Evolutionary conservation across 2,329 filamentous ascomycete genomes (phyloP).

Genomic region (Curvularia eragrostidis): DNA sequence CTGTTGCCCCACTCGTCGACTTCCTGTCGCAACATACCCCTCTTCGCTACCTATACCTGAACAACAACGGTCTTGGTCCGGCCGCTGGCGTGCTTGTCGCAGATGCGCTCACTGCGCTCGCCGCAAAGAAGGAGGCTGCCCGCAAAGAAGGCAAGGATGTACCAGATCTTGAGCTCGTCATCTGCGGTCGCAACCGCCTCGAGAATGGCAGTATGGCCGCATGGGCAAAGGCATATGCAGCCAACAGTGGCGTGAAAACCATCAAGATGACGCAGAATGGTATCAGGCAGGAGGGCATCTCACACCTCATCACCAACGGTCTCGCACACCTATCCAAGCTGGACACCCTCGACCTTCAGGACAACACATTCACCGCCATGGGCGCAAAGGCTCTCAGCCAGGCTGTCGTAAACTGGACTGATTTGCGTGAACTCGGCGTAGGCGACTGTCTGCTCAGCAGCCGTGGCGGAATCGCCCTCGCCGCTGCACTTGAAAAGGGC

Average conservation of each 20-base stretch:
- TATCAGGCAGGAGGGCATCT: constrained; percentile 92
- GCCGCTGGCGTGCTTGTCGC: constrained; percentile 89
- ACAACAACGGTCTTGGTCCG: constrained; percentile 97
- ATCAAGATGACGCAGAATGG: constrained; percentile 99
- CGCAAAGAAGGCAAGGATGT: constrained; percentile 74
- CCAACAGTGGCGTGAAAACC: constrained; percentile 79
- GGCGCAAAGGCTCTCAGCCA: constrained; percentile 80
- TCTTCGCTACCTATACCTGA: constrained; percentile 91
- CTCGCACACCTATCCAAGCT: constrained; percentile 73
- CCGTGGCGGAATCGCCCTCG: constrained; percentile 77
- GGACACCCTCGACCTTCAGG: constrained; percentile 85
- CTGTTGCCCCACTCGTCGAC: constrained; percentile 86
- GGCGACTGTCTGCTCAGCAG: constrained; percentile 85
- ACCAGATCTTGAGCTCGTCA: constrained; percentile 89
- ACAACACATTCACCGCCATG: constrained; percentile 91
- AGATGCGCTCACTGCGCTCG: constrained; percentile 81
- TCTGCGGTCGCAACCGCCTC: constrained; percentile 93
- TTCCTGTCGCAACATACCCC: constrained; percentile 90
- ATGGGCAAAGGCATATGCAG: constrained; percentile 86
- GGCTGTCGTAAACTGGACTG: constrained; percentile 75
- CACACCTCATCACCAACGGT: constrained; percentile 78
- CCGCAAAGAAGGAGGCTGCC: constrained; percentile 81
- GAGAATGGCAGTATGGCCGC: constrained; percentile 97
- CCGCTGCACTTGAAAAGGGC: constrained; percentile 73
- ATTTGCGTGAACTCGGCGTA: constrained; percentile 82